Percentiles rank a stretch among this genome's conserved stretches.
Conservation (phyloP, 306 rosid species). For the Dryas alaskensis region DNA sequence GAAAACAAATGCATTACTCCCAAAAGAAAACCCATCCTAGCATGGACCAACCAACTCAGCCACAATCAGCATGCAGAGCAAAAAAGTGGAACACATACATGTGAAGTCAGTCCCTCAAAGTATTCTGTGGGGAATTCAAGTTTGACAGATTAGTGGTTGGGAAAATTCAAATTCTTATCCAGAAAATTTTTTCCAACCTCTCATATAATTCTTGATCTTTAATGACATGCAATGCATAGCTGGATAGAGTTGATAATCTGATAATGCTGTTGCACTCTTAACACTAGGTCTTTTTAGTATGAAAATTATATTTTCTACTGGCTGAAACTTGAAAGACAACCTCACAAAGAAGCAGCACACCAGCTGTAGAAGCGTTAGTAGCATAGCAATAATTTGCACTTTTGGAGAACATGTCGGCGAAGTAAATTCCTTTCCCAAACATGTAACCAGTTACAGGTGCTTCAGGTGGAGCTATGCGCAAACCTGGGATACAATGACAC, state of each 20-base stretch:
- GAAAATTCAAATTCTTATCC: neutral
- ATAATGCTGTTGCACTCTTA: conserved; percentile 6
- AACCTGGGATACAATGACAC: conserved; percentile 38
- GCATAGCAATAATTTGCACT: conserved; percentile 95
- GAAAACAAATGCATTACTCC: neutral
- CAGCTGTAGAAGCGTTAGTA: conserved; percentile 42
- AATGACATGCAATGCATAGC: neutral
- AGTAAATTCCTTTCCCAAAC: conserved; percentile 97
- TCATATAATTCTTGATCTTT: neutral
- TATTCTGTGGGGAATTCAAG: neutral
- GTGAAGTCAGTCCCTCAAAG: neutral
- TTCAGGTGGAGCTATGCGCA: conserved; percentile 99
- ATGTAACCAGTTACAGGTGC: conserved; percentile 94
- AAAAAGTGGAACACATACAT: neutral
- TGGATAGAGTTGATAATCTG: neutral
- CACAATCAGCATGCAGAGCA: neutral
- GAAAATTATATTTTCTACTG: neutral
- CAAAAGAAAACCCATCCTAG: neutral
- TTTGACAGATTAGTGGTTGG: neutral
- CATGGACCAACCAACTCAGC: neutral
- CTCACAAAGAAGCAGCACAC: conserved; percentile 95
- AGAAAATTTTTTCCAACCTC: neutral
- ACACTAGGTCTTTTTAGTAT: neutral
- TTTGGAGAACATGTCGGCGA: conserved; percentile 99
- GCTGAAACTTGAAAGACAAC: conserved; percentile 41